A percentile compares a stretch with the other conserved stretches of the same genome.
These are phyloP conservation scores for Fusarium dimerum DNA, from an alignment of 2,329 filamentous ascomycete species.

Conservation along the genomic window DNA sequence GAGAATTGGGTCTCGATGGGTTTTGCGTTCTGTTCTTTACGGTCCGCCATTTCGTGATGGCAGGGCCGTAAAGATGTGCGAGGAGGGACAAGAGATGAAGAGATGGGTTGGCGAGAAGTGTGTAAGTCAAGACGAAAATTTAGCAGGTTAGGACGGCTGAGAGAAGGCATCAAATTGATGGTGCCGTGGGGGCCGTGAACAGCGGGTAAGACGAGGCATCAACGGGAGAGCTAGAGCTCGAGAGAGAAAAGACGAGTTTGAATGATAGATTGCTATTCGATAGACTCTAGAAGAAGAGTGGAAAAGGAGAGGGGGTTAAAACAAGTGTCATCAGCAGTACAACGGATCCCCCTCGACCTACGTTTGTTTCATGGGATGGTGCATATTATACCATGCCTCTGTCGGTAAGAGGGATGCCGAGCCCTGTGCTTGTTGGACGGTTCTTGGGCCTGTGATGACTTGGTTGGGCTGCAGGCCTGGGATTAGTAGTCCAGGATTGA, in stretches of 20 bases:
- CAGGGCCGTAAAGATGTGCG: conserved; percentile 3
- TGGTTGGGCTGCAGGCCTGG: not conserved
- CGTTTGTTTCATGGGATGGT: conserved; percentile 5
- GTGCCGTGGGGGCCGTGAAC: not conserved
- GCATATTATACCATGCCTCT: conserved; percentile 22
- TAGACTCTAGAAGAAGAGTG: not conserved
- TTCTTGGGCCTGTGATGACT: not conserved
- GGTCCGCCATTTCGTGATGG: conserved; percentile 19
- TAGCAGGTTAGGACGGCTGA: not conserved
- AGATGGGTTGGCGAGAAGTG: not conserved
- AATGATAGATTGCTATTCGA: not conserved
- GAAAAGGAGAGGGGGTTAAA: not conserved
- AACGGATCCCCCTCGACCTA: not conserved
- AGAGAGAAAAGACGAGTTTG: not conserved
- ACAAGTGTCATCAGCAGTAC: not conserved
- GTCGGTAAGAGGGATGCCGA: conserved; percentile 20
- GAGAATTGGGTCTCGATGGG: conserved; percentile 26
- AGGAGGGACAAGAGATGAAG: not conserved
- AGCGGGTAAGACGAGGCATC: not conserved
- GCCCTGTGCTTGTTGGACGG: not conserved
- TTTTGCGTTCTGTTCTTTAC: conserved; percentile 8
- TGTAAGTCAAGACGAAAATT: not conserved
- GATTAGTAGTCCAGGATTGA: too few relatives aligned
- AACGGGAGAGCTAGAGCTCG: not conserved
- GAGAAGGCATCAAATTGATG: not conserved